phyloP scores from a whole-genome alignment of 257 asterid species.

The Agastache rugosa region DNA sequence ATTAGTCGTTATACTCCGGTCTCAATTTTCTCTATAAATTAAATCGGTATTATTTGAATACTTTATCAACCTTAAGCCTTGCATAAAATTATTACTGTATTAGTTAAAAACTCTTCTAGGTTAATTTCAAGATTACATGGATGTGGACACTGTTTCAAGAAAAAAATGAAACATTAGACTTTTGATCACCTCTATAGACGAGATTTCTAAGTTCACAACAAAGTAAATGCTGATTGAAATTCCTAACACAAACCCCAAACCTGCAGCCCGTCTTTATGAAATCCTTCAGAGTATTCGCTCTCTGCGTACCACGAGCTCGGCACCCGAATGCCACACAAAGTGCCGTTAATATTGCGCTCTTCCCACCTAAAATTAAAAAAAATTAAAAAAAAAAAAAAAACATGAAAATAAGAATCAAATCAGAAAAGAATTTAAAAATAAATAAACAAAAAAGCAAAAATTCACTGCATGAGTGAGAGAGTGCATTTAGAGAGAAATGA shows the following conservation, averaged over 20 bases:
- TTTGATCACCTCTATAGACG: background rate
- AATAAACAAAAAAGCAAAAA: background rate
- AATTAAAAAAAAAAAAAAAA: too few species aligned
- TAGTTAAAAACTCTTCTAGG: background rate
- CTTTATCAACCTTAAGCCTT: conserved; percentile 23
- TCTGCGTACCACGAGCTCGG: conserved; percentile 92
- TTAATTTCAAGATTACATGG: background rate
- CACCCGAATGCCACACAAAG: conserved; percentile 90
- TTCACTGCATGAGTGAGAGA: background rate
- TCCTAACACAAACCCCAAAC: conserved; percentile 41
- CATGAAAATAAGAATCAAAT: background rate
- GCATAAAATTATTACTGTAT: background rate
- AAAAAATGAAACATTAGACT: background rate
- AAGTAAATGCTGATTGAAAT: background rate
- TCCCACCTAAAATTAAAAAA: conserved; percentile 69
- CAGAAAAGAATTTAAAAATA: background rate
- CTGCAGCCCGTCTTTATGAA: conserved; percentile 93
- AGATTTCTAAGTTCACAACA: background rate
- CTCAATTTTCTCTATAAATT: background rate
- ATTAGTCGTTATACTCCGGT: background rate
- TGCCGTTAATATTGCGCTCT: conserved; percentile 94
- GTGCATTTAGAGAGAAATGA: conserved; percentile 8
- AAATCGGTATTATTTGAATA: background rate
- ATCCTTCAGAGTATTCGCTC: conserved; percentile 84
- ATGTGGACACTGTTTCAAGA: background rate